Conservation (phyloP, 495 filamentous ascomycete genomes). For the Friedmanniomyces endolithicus region DNA sequence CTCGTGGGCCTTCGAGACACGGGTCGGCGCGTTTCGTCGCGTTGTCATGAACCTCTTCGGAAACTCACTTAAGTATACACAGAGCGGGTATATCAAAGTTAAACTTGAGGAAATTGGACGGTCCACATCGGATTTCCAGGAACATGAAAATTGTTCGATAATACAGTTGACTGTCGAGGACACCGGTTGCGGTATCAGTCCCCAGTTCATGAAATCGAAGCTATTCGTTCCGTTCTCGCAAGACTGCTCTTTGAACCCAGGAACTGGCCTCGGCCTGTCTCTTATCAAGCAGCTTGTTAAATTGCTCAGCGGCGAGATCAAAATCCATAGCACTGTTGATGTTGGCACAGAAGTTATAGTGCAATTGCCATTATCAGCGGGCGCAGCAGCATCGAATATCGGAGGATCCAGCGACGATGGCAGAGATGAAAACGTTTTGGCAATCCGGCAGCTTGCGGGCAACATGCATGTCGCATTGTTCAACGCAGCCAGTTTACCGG, state of each 20-base stretch:
- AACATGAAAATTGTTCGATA: no score
- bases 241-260: constrained; percentile 22
- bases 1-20: constrained; percentile 3
- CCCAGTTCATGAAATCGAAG: constrained; percentile 19
- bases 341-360: constrained; percentile 20
- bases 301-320: constrained; percentile 21
- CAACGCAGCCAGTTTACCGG: no score
- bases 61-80: constrained; percentile 30
- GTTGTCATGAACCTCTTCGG: constrained; percentile 29
- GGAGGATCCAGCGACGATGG: no score
- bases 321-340: constrained; percentile 12
- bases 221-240: constrained; percentile 27
- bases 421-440: no score
- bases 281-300: constrained; percentile 25
- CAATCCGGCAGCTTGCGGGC: no score
- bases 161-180: constrained; percentile 20
- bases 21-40: constrained; percentile 10
- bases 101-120: background rate
- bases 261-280: constrained; percentile 28
- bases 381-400: no score
- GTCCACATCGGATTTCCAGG: no score
- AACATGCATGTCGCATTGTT: no score
- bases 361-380: no score
- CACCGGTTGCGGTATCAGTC: constrained; percentile 25
- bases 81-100: constrained; percentile 21